Percentiles rank a stretch among this genome's conserved stretches.
Evolutionary conservation across 179 eudicot genomes (phyloP).

Genomic region (Pouteria campechiana): DNA sequence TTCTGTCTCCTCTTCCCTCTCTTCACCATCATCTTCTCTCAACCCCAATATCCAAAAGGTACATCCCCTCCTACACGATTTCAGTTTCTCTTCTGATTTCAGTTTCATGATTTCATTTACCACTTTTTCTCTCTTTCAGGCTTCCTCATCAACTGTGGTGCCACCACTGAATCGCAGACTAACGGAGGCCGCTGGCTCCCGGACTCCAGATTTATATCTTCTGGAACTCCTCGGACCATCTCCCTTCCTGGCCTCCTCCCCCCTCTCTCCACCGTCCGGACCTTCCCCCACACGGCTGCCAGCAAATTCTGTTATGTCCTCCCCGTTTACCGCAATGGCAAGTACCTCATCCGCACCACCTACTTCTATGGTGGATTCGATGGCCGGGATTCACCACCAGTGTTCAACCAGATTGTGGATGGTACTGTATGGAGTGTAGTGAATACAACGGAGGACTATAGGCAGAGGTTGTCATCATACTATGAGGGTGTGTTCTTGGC

Average conservation of each 20-base stretch:
- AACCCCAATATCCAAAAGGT: slow-evolving; percentile 44
- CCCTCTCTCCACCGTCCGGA: slow-evolving; percentile 49
- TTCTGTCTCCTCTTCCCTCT: slow-evolving; percentile 16
- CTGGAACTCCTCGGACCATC: slow-evolving; percentile 34
- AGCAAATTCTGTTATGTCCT: slow-evolving; percentile 69
- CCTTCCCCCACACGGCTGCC: slow-evolving; percentile 40
- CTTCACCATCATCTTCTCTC: slow-evolving; percentile 18
- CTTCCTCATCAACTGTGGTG: slow-evolving; percentile 60
- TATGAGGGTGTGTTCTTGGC: slow-evolving; percentile 80
- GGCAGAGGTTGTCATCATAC: slow-evolving; percentile 31
- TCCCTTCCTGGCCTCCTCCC: slow-evolving; percentile 13
- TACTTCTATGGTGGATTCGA: slow-evolving; percentile 81
- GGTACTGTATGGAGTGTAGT: slow-evolving; percentile 75
- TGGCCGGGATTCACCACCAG: slow-evolving; percentile 39
- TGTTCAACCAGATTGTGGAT: slow-evolving; percentile 88
- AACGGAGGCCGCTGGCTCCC: slow-evolving; percentile 46
- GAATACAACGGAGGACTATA: slow-evolving; percentile 74
- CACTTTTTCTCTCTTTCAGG: slow-evolving; percentile 19
- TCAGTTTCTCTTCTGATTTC: neutral
- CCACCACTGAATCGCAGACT: slow-evolving; percentile 13
- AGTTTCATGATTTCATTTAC: neutral
- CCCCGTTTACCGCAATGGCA: slow-evolving; percentile 36
- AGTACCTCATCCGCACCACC: slow-evolving; percentile 62
- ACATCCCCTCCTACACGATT: neutral
- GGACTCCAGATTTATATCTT: slow-evolving; percentile 28